Base-by-base conservation (phyloP, 306 rosid genomes). In the Cucumis cinereus region DNA sequence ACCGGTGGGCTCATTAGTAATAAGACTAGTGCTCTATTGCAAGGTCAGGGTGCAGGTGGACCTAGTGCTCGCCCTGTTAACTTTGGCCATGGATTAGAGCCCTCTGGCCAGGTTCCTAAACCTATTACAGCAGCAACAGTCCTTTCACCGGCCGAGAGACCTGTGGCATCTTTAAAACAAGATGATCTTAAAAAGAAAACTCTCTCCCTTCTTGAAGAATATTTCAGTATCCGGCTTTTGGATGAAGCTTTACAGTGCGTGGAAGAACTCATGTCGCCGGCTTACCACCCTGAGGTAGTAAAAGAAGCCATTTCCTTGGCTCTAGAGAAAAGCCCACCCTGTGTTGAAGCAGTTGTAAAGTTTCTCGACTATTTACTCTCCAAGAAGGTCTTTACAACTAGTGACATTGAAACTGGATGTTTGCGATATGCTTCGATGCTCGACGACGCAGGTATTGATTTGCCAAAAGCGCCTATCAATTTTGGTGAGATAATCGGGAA, bases 161-260 rank as follows among this genome's bases (percentile, higher is more conserved):
- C 92, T 28, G 86, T 82, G 79, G 14, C 87, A 77, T 85, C 69
- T 53, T 33, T 81, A 69, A 90, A 84, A 59, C 68, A 13, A 17
- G 92, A 79, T 6, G 85, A 75, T 14, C 98, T 92, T 50, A 81
- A 5, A 20, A 87, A 77, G 24, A 95, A 90, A 78, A 90, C 97
- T 0, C 66, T 79, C 36, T 81, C 92, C 59, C 96, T 95, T 80
- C 82, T 95, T 78, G 93, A 95, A 77, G 97, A 92, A 71, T 95
- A 90, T 81, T 95, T 92, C 81, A 67, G 79, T 74, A 54, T 95
- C n/a, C 74, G 82, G 77, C 77, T 90, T 24, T 79, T 92, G 84
- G 97, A 90, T 2, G 99, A 95, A 88, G 98, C 99, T 12, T 77
- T 89, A 62, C 90, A 80, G 82, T 90, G 96, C 20, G 91, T 95